Conservation (phyloP, 345 rosid genomes). For the Euphorbia peplus region DNA sequence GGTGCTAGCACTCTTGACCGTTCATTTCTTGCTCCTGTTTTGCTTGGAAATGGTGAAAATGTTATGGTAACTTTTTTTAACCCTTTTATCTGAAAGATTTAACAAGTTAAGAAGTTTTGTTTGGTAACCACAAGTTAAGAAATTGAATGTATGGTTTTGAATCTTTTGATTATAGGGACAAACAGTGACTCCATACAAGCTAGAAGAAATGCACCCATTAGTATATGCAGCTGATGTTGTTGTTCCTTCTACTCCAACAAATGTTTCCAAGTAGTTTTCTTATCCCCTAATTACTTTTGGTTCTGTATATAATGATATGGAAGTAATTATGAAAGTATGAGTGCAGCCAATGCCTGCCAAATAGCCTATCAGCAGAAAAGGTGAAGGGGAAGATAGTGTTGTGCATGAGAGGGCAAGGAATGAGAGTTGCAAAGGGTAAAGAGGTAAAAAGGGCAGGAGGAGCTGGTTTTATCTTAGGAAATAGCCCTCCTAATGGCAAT, state of each 20-base stretch:
- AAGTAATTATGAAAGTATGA: too few species aligned
- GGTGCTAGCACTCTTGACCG: slow-evolving; percentile 84
- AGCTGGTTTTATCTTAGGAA: slow-evolving; percentile 65
- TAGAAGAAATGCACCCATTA: slow-evolving; percentile 46
- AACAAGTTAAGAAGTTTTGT: too few species aligned
- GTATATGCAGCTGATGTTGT: slow-evolving; percentile 61
- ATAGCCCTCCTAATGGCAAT: slow-evolving; percentile 31
- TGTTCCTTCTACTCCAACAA: slow-evolving; percentile 35
- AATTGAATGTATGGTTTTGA: not conserved
- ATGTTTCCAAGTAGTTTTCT: slow-evolving; percentile 38
- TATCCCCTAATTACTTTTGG: not conserved
- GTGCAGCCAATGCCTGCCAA: slow-evolving; percentile 70
- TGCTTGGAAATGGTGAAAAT: slow-evolving; percentile 60
- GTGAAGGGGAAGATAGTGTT: slow-evolving; percentile 79
- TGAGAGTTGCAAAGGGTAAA: slow-evolving; percentile 55
- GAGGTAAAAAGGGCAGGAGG: slow-evolving; percentile 87
- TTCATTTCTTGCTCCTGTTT: slow-evolving; percentile 36
- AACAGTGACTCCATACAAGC: slow-evolving; percentile 47
- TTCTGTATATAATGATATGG: not conserved
- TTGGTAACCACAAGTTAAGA: too few species aligned
- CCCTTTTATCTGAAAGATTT: not conserved
- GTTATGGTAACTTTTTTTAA: slow-evolving; percentile 35
- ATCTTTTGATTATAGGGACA: slow-evolving; percentile 43
- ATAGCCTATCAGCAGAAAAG: slow-evolving; percentile 49
- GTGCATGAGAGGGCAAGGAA: slow-evolving; percentile 63